phyloP scores from a whole-genome alignment of 768 basidiomycete genomes.

The Leccinum longicurvipes region DNA sequence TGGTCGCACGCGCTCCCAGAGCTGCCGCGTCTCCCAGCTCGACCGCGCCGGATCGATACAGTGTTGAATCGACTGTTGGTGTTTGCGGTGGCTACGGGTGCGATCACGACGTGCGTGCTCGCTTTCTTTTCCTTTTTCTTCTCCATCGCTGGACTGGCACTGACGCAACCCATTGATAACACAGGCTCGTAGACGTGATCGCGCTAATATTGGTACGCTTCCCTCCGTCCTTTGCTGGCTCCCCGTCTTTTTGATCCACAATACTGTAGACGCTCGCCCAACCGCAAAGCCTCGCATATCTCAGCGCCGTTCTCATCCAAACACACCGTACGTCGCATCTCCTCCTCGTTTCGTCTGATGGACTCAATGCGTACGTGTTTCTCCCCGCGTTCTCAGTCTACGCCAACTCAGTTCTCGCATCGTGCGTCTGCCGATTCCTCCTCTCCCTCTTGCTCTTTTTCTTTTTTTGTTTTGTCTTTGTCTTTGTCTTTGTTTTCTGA shows the following conservation, averaged over 20 bases:
- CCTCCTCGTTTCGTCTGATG: neutral
- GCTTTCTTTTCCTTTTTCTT: neutral
- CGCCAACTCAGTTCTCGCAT: conserved; percentile 29
- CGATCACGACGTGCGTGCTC: conserved; percentile 20
- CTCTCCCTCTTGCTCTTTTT: neutral
- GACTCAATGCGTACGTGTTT: too few relatives aligned
- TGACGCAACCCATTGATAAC: neutral
- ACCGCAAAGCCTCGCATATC: conserved; percentile 18
- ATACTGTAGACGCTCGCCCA: conserved; percentile 16
- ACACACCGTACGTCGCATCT: conserved; percentile 21
- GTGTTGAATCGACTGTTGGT: conserved; percentile 23
- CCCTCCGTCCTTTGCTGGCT: too few relatives aligned
- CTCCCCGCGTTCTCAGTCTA: conserved; percentile 16
- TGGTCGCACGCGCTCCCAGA: neutral
- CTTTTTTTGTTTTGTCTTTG: neutral
- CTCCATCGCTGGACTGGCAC: neutral
- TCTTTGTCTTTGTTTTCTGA: neutral
- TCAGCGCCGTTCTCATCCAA: conserved; percentile 23
- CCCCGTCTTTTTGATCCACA: too few relatives aligned
- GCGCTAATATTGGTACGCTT: conserved; percentile 22
- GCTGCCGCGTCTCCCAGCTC: neutral
- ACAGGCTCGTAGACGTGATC: conserved; percentile 25
- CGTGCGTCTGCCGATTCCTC: conserved; percentile 12
- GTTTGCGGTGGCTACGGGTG: conserved; percentile 26
- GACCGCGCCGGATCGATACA: conserved; percentile 15